Evolutionary conservation across 768 basidiomycete species (phyloP), one percentile per base, ranked within the genome.

Genomic region (Boletus tylopilopsis): DNA sequence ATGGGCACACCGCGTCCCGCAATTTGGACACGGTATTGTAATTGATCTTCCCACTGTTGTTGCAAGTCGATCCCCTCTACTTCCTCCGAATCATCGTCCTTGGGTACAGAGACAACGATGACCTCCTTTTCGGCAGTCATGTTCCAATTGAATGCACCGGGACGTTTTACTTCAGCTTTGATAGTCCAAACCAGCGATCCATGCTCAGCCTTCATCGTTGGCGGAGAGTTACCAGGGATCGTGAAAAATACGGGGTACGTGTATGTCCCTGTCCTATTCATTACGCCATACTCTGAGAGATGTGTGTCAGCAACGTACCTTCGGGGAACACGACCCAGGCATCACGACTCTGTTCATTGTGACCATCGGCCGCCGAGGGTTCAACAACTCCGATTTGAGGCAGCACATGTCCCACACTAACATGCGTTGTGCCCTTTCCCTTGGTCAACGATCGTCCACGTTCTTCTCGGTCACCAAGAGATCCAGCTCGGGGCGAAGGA

Each of bases 201-300:
- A 56, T 80, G 87, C 33, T 85, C 80, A 52, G 84, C 84, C 36
- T 75, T 73, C 54, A 94, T 73, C 0, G 84, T 82, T 2, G 95
- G 90, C 3, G 94, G 92, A 4, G 86, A 76, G 50, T 80, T 77
- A 6, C 81, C 74, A 0, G 95, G 91, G 47, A 99, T 84, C 16
- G 84, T 75, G 66, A 97, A 94, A 13, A 89, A 89, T 60, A 99
- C 88, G 3, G 95, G 95, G 68, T 92, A 98, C 16, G 87, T 91
- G 65, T 98, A 97, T 6, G 83, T 87, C 18, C 94, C 94, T 90
- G 57, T 27, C 51, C 19, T 34, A 9, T 36, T n/a, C 15, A 23
- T 95, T 92, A 16, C 87, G 87, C 57, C 27, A 50, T 16, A 12
- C 10, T 8, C 32, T 27, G 23, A 44, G 22, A 42, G 23, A 45